These are phyloP conservation scores for Narthecium ossifragum DNA, from an alignment of 106 monocot species.

Conservation along the genomic window DNA sequence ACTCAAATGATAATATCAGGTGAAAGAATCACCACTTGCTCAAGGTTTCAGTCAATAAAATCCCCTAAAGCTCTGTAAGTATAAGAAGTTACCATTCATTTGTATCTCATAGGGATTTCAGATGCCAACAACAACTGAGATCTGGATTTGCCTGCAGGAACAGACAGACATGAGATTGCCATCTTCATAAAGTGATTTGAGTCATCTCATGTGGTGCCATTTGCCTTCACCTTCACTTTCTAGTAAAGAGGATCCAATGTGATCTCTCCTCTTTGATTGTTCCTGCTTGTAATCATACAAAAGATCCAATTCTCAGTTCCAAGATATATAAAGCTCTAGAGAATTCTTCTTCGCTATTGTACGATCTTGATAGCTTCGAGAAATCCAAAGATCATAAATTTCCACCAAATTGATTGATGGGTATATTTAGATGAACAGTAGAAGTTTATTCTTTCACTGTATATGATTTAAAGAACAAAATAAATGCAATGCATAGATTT, in stretches of 20 bases:
- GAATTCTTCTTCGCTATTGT: not conserved
- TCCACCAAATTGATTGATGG: not conserved
- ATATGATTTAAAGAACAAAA: no score
- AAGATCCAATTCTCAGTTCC: not conserved
- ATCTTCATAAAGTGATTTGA: not conserved
- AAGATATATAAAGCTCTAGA: not conserved
- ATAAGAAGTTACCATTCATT: not conserved
- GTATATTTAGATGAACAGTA: not conserved
- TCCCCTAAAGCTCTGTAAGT: not conserved
- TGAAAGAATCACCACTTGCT: no score
- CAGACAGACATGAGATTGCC: conserved; percentile 1
- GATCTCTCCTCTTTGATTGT: not conserved
- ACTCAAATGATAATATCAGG: not conserved
- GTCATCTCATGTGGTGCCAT: not conserved
- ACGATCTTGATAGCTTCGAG: not conserved
- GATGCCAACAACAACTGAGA: not conserved
- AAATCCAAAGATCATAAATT: not conserved
- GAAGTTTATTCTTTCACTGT: not conserved
- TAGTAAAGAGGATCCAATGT: not conserved
- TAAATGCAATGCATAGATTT: no score
- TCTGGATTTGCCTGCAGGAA: not conserved
- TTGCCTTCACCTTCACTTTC: not conserved
- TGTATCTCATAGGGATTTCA: no score
- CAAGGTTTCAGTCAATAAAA: no score
- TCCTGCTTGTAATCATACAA: not conserved